These are phyloP conservation scores for Punica granatum DNA, from an alignment of 345 rosid species.

Conservation along the genomic window DNA sequence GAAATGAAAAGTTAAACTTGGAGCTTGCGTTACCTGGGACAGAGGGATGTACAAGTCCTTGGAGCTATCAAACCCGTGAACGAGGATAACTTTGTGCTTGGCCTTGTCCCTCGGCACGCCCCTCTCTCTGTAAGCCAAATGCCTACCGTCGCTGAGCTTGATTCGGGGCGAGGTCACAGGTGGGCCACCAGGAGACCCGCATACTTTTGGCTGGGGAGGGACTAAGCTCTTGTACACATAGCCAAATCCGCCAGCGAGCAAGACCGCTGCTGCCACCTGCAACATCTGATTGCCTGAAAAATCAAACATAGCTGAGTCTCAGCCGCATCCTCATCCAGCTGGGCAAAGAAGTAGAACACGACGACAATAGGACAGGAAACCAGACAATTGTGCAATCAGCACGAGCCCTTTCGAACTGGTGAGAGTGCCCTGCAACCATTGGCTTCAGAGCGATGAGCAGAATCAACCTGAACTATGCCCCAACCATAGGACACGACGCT, in stretches of 20 bases:
- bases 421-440: no score
- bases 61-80: slow-evolving; percentile 43
- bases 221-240: slow-evolving; percentile 14
- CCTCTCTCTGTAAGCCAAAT: slow-evolving; percentile 33
- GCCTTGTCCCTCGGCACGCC: slow-evolving; percentile 31
- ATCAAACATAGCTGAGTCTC: not conserved
- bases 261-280: slow-evolving; percentile 2
- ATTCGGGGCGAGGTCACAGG: slow-evolving; percentile 28
- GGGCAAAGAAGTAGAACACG: not conserved
- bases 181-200: slow-evolving; percentile 23
- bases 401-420: not conserved
- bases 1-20: not conserved
- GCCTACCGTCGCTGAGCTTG: slow-evolving; percentile 27
- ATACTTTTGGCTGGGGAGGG: slow-evolving; percentile 26
- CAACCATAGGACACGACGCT: no score
- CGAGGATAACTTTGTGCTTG: slow-evolving; percentile 22
- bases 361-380: not conserved
- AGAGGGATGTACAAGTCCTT: slow-evolving; percentile 30
- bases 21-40: slow-evolving; percentile 16
- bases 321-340: not conserved
- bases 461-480: not conserved
- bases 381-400: not conserved
- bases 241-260: slow-evolving; percentile 13
- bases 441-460: not conserved
- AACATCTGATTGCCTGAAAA: slow-evolving; percentile 3